Conservation (phyloP, 2,329 filamentous ascomycete genomes). For the Diaporthe eres region DNA sequence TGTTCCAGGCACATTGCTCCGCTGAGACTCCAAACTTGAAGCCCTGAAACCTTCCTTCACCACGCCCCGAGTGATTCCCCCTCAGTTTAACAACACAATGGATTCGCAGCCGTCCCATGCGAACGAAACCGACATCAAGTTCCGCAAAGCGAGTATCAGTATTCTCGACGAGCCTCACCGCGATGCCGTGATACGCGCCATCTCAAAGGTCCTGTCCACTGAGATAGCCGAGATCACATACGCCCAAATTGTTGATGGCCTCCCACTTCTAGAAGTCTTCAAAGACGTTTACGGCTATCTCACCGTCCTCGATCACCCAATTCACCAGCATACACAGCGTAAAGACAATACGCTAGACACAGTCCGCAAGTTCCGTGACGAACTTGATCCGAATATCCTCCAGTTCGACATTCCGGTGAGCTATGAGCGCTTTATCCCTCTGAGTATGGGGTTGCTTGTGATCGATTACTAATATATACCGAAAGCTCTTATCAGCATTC, state of each 20-base stretch:
- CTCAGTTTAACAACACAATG: neutral
- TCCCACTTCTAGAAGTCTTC: neutral
- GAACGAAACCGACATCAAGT: neutral
- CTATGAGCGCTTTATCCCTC: neutral
- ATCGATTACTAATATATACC: neutral
- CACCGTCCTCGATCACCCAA: neutral
- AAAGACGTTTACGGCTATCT: neutral
- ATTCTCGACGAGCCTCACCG: neutral
- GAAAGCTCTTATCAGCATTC: conserved; percentile 39
- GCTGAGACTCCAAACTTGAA: neutral
- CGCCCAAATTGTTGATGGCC: conserved; percentile 18
- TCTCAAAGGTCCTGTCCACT: conserved; percentile 3
- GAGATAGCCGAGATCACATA: conserved; percentile 10
- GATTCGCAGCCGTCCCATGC: neutral
- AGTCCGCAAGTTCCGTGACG: neutral
- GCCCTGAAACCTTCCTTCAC: neutral
- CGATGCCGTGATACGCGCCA: no score
- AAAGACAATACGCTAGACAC: neutral
- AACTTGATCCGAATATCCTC: neutral
- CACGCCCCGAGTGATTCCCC: neutral
- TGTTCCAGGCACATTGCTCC: neutral
- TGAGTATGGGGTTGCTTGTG: neutral
- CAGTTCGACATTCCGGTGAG: neutral
- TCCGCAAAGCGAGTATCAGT: neutral
- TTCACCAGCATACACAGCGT: neutral